Evolutionary conservation across 176 grass and related monocot genomes (phyloP), one percentile per base, ranked within the genome.

Genomic region (Avena eriantha): DNA sequence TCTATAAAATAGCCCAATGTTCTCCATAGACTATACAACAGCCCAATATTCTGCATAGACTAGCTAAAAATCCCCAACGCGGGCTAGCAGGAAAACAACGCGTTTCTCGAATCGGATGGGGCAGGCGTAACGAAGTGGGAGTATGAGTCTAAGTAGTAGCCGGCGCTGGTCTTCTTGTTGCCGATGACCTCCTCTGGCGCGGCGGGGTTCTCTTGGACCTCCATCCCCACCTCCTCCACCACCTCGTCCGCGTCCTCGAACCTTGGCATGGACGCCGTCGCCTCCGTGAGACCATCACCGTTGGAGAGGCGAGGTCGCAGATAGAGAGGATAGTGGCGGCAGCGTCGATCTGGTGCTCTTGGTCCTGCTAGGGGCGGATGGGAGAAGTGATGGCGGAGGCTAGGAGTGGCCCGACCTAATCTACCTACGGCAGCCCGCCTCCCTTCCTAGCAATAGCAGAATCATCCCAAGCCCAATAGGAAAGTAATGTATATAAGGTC

Each of bases 131-230:
- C 96, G 61, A 95, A 98, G 90, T 98, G 96, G 64, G 96, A 98
- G 80, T 98, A 98, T 79, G 96, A 98, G 39, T 98, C 96, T 69
- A 98, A 29, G 29, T 29, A 98, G 86, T 98, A 96, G 81, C 96
- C 96, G 58, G 96, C 93, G 84, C 96, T 98, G 65, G 93, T 29
- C 29, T 29, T 29, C 29, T 29, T 29, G 29, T 29, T 87, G 50
- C 94, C 92, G 60, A 97, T 88, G 1, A 93, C 78, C 83, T 68
- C 84, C 48, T 78, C 82, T 50, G 15, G 23, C 87, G 60, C 78
- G 29, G 22, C 75, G 55, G 49, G 4, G 77, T n/a, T 82, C 85
- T 85, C 88, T 73, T 80, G 84, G 83, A 86, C 69, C 60, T 84
- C 90, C 87, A 86, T 88, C 67, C 22, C 68, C 11, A 54, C 71